Percentiles rank a stretch among this genome's conserved stretches.
phyloP scores from a whole-genome alignment of 495 filamentous ascomycete genomes.

The Talaromyces nanjingensis region DNA sequence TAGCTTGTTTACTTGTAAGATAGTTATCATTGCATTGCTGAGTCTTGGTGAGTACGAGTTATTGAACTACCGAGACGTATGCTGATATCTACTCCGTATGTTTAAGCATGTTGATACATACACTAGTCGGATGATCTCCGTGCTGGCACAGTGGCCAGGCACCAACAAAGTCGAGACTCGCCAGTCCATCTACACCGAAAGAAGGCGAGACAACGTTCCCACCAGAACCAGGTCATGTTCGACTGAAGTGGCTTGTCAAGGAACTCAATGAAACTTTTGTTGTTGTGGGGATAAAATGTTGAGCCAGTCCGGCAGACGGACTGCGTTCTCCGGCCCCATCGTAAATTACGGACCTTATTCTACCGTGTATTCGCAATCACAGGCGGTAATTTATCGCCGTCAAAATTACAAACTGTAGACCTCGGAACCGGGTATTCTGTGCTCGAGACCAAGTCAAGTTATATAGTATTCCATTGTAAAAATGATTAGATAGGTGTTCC shows the following conservation, averaged over 20 bases:
- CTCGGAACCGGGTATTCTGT: not conserved
- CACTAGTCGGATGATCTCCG: not conserved
- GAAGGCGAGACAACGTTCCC: not conserved
- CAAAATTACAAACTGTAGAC: not conserved
- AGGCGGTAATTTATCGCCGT: not conserved
- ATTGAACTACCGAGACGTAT: not conserved
- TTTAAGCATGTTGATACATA: not conserved
- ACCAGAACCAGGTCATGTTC: not conserved
- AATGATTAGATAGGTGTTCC: not conserved
- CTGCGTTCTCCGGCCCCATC: not conserved
- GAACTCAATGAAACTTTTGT: not conserved
- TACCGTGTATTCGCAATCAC: slow-evolving; percentile 2
- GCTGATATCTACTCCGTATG: not conserved
- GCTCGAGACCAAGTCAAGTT: not conserved
- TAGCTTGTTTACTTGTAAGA: no score
- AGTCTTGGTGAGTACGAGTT: no score
- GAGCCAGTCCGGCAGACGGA: not conserved
- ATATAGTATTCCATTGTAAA: not conserved
- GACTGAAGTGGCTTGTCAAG: no score
- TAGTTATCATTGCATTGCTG: no score
- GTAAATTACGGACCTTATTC: slow-evolving; percentile 4
- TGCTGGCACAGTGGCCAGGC: not conserved
- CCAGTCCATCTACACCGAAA: not conserved
- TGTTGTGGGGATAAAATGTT: slow-evolving; percentile 4
- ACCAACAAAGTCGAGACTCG: not conserved